phyloP scores from a whole-genome alignment of 1,284 basidiomycete genomes.

The Papiliotrema terrestris region DNA sequence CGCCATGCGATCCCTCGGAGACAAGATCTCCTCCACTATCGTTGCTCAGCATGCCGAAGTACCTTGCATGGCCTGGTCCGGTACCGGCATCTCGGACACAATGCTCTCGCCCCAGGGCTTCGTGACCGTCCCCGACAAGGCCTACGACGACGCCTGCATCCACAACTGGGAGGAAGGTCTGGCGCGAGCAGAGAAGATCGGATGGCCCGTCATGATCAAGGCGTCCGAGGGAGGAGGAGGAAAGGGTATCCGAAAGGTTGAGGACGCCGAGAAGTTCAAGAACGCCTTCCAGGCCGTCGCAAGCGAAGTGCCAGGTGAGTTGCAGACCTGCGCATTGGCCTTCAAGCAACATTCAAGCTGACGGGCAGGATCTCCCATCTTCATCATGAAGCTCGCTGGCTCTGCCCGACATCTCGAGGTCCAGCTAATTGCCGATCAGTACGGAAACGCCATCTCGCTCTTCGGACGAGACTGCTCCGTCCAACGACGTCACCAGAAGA shows the following conservation, averaged over 20 bases:
- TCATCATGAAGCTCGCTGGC: constrained; percentile 99
- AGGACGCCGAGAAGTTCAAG: constrained; percentile 79
- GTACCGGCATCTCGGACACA: constrained; percentile 89
- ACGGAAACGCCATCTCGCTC: constrained; percentile 97
- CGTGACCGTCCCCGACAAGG: constrained; percentile 89
- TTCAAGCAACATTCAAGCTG: not conserved
- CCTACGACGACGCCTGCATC: constrained; percentile 87
- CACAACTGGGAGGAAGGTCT: constrained; percentile 86
- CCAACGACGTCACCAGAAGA: constrained; percentile 99
- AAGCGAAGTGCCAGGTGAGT: constrained; percentile 89
- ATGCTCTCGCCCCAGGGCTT: constrained; percentile 81
- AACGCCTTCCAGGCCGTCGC: constrained; percentile 90
- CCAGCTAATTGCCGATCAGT: constrained; percentile 97
- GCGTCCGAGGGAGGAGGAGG: constrained; percentile 98
- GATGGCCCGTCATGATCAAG: constrained; percentile 99
- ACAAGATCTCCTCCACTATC: constrained; percentile 99
- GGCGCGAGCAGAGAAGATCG: constrained; percentile 77
- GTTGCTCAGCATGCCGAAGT: constrained; percentile 96
- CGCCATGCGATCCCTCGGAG: constrained; percentile 97
- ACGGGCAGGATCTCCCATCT: constrained; percentile 85
- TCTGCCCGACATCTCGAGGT: constrained; percentile 97
- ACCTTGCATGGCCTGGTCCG: constrained; percentile 99
- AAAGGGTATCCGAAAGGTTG: constrained; percentile 95
- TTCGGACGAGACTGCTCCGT: constrained; percentile 99
- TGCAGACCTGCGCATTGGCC: not conserved